Evolutionary conservation across 2,329 filamentous ascomycete species (phyloP).

Genomic region (Colletotrichum sp.): DNA sequence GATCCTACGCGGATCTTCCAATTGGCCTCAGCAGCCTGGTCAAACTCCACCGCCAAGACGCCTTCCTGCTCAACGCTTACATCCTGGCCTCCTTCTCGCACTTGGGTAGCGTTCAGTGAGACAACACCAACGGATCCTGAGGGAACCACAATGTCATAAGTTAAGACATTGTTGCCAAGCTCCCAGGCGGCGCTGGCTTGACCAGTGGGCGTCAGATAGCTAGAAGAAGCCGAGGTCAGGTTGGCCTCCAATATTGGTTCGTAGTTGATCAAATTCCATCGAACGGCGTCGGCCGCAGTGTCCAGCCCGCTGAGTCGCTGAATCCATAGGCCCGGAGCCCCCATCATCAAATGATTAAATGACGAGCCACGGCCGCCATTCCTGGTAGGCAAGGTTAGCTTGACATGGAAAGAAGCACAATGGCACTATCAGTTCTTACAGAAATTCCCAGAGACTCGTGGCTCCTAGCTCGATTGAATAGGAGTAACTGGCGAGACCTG

Average conservation of each 20-base stretch:
- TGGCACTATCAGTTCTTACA: neutral
- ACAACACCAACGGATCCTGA: neutral
- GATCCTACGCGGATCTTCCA: too few relatives aligned
- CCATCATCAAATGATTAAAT: constrained; percentile 21
- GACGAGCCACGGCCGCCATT: neutral
- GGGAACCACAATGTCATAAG: neutral
- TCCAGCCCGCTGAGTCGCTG: neutral
- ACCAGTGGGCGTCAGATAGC: neutral
- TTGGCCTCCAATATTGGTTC: constrained; percentile 2
- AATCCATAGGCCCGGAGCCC: constrained; percentile 9
- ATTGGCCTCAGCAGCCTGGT: too few relatives aligned
- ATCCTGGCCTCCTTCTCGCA: neutral
- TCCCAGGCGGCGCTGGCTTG: neutral
- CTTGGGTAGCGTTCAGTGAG: neutral
- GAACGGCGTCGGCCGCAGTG: neutral
- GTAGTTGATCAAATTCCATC: constrained; percentile 9
- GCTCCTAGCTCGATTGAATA: constrained; percentile 3
- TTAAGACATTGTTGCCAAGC: fast-evolving
- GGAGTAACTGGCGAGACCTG: neutral
- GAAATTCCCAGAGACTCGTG: constrained; percentile 6
- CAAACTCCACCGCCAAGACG: neutral
- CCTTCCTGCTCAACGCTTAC: neutral
- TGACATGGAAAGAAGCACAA: fast-evolving
- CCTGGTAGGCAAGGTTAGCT: fast-evolving
- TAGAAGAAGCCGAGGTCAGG: constrained; percentile 10